Base-by-base conservation (phyloP, 371 early-diverging fungal genomes). In the Parasitella parasitica region DNA sequence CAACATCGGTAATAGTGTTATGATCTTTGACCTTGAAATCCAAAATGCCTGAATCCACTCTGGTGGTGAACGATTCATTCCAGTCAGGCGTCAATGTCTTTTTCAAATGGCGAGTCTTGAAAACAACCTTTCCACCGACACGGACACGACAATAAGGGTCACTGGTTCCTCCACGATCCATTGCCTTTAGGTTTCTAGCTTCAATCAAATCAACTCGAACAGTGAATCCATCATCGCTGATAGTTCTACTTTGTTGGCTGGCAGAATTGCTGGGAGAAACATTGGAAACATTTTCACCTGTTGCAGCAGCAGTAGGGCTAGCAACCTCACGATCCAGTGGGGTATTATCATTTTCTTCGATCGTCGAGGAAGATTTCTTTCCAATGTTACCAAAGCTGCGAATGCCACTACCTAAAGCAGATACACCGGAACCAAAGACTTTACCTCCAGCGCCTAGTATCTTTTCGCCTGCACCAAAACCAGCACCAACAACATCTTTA, bases 41-140 rank as follows among this genome's bases (percentile, higher is more conserved):
- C 39, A 93, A 51, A 13, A 66, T 51, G 27, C 74, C 52, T 34
- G 66, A 66, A 24, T 61, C 71, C 1, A 81, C 46, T 35, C 70
- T 67, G 11, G 69, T 32, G 18, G 63, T 56, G 48, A 77, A 77
- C 3, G 69, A 60, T 54, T 75, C 78, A 48, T 75, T 59, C 84
- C 94, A 97, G 38, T 70, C 72, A 1, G 94, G 95, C 5, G 83
- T 71, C 18, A 90, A 65, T 4, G 89, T 90, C 72, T 92, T 91
- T 76, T 93, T 90, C 53, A 90, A 80, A 28, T 88, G 86, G 36
- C 82, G 80, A 16, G 96, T 94, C 74, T 93, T 94, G 74, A 78
- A 71, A 26, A 91, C 54, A 1, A 82, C 79, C 67, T 91, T 89
- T 53, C 69, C 78, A 61, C 86, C 85, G 34, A 82, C 59, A 30